Percentiles rank a stretch among this genome's conserved stretches.
Evolutionary conservation across 257 asterid species (phyloP).

Genomic region (Jacaranda mimosifolia): DNA sequence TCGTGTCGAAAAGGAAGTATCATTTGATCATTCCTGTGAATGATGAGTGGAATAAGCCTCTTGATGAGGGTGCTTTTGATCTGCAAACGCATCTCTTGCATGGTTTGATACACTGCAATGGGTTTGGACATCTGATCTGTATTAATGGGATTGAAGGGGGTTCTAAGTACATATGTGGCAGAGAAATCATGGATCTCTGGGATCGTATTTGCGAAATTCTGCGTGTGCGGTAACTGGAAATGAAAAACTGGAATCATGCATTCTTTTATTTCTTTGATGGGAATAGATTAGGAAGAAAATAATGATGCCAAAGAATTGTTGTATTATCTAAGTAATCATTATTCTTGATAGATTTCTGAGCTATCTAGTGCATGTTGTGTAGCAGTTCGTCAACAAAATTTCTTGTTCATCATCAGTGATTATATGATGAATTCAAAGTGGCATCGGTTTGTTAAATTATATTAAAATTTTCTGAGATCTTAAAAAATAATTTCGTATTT

Average conservation of each 20-base stretch:
- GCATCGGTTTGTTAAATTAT: background rate
- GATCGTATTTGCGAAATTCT: constrained; percentile 80
- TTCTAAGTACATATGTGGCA: constrained; percentile 65
- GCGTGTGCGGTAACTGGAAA: constrained; percentile 56
- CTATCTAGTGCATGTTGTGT: background rate
- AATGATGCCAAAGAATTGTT: background rate
- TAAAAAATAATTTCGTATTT: background rate
- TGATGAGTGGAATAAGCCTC: constrained; percentile 75
- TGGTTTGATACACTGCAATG: constrained; percentile 91
- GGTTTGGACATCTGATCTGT: constrained; percentile 83
- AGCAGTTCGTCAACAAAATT: background rate
- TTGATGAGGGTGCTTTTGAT: constrained; percentile 62
- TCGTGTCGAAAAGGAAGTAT: constrained; percentile 83
- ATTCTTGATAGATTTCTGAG: constrained; percentile 1
- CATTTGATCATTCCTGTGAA: constrained; percentile 84
- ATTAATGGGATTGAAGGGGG: constrained; percentile 92
- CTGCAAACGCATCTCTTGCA: constrained; percentile 74
- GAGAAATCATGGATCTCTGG: constrained; percentile 90
- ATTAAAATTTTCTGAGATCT: constrained; percentile 14
- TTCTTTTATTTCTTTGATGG: background rate
- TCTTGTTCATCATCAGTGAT: background rate
- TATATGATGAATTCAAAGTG: constrained; percentile 1
- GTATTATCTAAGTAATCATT: background rate
- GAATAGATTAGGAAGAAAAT: background rate
- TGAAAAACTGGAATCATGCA: background rate